Evolutionary conservation across 768 basidiomycete genomes (phyloP).

Genomic region (Collybiopsis luxurians): DNA sequence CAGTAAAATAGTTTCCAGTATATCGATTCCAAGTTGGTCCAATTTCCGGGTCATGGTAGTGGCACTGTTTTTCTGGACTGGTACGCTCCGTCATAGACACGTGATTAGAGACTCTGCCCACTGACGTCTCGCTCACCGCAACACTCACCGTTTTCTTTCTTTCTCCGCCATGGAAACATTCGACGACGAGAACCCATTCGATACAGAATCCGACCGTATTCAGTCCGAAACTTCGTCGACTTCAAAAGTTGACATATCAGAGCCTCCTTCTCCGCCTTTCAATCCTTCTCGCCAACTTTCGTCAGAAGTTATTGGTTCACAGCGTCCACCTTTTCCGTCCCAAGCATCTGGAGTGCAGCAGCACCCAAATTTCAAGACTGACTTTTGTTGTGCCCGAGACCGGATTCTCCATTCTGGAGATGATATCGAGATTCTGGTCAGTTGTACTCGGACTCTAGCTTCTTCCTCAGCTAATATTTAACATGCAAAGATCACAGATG

Average conservation of each 20-base stretch:
- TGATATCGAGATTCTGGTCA: constrained; percentile 75
- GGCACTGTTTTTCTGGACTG: too few species aligned
- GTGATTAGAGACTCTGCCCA: too few species aligned
- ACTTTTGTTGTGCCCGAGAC: constrained; percentile 78
- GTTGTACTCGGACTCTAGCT: constrained; percentile 21
- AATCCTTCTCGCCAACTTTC: constrained; percentile 44
- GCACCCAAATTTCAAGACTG: constrained; percentile 55
- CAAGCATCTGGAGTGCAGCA: constrained; percentile 52
- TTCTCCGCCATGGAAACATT: constrained; percentile 43
- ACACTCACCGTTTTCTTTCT: too few species aligned
- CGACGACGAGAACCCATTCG: constrained; percentile 71
- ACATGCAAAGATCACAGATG: constrained; percentile 82
- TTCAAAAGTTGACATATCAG: constrained; percentile 53
- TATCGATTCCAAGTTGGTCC: too few species aligned
- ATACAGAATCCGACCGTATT: constrained; percentile 38
- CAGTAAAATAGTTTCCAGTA: too few species aligned
- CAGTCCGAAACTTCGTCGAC: constrained; percentile 53
- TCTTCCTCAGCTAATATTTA: not conserved
- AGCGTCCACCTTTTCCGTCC: constrained; percentile 51
- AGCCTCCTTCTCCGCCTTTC: constrained; percentile 55
- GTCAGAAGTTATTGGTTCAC: constrained; percentile 36
- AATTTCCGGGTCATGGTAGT: too few species aligned
- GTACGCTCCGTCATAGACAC: too few species aligned
- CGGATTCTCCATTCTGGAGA: constrained; percentile 79
- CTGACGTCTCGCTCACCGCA: too few species aligned